Evolutionary conservation across 495 filamentous ascomycete species (phyloP).

Genomic region (Talaromyces stipitatus): DNA sequence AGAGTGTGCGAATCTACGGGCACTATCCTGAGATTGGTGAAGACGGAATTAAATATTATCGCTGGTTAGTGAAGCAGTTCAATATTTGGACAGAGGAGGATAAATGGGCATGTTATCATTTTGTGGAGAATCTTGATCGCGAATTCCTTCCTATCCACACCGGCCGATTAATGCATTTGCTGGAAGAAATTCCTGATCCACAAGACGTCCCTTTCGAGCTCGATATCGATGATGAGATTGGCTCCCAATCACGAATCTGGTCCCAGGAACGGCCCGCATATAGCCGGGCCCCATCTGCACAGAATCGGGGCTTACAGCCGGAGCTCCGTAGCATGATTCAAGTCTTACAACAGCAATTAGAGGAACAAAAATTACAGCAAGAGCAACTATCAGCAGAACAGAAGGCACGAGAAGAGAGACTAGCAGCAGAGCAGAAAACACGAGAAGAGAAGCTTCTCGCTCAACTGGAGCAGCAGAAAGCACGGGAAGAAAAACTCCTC

Average conservation of each 20-base stretch:
- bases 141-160: neutral
- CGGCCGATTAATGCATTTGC: neutral
- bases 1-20: conserved; percentile 16
- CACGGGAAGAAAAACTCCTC: neutral
- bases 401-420: neutral
- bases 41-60: conserved; percentile 13
- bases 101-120: conserved; percentile 25
- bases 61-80: conserved; percentile 11
- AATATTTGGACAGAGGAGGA: conserved; percentile 14
- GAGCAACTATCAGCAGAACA: neutral
- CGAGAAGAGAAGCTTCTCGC: neutral
- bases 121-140: too few relatives aligned
- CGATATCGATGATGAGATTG: neutral
- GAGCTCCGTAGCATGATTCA: conserved; percentile 5
- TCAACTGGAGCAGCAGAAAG: too few relatives aligned
- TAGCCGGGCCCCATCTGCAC: neutral
- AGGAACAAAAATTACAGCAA: neutral
- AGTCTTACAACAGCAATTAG: neutral
- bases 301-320: neutral
- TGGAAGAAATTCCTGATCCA: neutral
- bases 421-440: neutral
- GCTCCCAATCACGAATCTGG: neutral
- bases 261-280: neutral
- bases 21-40: conserved; percentile 20
- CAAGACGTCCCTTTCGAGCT: neutral